Conservation (phyloP, 2,329 filamentous ascomycete genomes). For the Aspergillus texensis region DNA sequence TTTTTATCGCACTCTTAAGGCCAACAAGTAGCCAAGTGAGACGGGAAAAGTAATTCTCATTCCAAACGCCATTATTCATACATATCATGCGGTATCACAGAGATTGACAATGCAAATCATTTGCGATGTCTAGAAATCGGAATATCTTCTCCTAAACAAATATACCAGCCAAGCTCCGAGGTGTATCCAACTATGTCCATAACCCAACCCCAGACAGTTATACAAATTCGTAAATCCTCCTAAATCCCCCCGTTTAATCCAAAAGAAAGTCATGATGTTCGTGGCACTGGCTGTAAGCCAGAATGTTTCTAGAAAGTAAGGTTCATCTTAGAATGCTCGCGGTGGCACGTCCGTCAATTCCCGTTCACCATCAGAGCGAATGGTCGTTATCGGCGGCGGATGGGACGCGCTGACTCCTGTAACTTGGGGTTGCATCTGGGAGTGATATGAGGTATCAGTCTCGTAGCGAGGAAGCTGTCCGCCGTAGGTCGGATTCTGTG, state of each 20-base stretch:
- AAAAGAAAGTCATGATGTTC: constrained; percentile 6
- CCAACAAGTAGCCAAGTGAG: too few species aligned
- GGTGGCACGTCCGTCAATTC: constrained; percentile 23
- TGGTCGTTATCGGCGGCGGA: constrained; percentile 13
- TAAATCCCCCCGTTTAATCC: background rate
- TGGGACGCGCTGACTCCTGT: constrained; percentile 12
- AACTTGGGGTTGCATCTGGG: constrained; percentile 21
- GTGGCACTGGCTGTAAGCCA: constrained; percentile 3
- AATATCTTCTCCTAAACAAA: background rate
- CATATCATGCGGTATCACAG: background rate
- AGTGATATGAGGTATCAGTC: constrained; percentile 32
- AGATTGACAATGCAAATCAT: background rate
- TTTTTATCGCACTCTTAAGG: background rate
- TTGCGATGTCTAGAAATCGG: background rate
- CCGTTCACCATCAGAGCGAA: constrained; percentile 19
- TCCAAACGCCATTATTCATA: constrained; percentile 1
- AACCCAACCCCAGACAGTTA: background rate
- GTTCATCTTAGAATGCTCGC: constrained; percentile 13
- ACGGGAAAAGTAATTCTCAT: background rate
- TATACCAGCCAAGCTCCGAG: background rate
- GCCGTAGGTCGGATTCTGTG: constrained; percentile 26
- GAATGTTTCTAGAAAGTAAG: background rate
- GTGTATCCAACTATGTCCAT: background rate
- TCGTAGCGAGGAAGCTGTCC: constrained; percentile 28
- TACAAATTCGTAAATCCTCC: background rate